phyloP scores from a whole-genome alignment of 1,139 yeast species.

The Lodderomyces orthopsilosis region DNA sequence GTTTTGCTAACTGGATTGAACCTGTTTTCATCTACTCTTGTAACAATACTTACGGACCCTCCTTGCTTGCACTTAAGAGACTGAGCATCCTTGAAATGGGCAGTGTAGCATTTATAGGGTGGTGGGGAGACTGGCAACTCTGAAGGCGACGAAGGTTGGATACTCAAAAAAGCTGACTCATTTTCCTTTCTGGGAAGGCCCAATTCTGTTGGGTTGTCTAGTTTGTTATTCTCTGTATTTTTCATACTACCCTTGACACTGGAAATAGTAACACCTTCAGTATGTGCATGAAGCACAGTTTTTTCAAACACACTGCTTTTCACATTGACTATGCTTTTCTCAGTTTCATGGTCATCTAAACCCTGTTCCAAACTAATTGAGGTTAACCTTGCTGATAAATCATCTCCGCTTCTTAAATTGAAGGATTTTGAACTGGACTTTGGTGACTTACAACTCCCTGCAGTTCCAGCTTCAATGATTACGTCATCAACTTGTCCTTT shows the following conservation, averaged over 20 bases:
- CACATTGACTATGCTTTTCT: background rate
- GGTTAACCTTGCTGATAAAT: background rate
- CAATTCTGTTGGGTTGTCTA: background rate
- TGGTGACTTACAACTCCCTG: conserved; percentile 1
- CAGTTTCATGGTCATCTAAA: background rate
- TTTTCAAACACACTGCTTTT: background rate
- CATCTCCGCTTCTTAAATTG: background rate
- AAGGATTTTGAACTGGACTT: background rate
- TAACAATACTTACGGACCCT: background rate
- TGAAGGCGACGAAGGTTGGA: background rate
- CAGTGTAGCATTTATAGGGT: background rate
- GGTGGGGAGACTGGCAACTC: background rate
- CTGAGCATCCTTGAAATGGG: background rate
- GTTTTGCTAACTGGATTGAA: conserved; percentile 12
- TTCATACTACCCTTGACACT: conserved; percentile 1
- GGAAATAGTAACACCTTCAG: background rate
- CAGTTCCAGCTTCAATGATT: conserved; percentile 4
- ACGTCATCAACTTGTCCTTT: conserved; percentile 6
- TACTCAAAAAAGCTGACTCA: background rate
- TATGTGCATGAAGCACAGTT: conserved; percentile 1
- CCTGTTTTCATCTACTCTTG: conserved; percentile 2
- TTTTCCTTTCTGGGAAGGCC: background rate
- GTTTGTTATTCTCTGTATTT: background rate
- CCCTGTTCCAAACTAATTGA: conserved; percentile 1
- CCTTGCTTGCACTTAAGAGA: background rate